These are phyloP conservation scores for Otatea glauca DNA, from an alignment of 176 grass and related monocot species.

Conservation along the genomic window DNA sequence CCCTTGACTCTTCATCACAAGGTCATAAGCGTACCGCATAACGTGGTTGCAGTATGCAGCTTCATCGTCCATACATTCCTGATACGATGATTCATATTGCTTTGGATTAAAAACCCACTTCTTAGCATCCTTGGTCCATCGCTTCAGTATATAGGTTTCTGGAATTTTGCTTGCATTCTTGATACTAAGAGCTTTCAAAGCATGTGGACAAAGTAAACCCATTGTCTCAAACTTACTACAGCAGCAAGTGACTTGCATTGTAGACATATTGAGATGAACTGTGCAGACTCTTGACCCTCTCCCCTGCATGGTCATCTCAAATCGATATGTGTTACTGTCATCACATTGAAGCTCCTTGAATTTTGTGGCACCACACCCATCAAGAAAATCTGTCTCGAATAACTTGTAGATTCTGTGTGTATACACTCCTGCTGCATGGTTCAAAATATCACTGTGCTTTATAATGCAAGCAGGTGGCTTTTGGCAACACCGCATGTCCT, in stretches of 20 bases:
- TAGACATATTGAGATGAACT: slow-evolving; percentile 58
- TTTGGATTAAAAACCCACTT: slow-evolving; percentile 68
- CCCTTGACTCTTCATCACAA: slow-evolving; percentile 76
- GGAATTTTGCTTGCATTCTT: slow-evolving; percentile 76
- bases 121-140: slow-evolving; percentile 84
- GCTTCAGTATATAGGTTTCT: slow-evolving; percentile 73
- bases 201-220: slow-evolving; percentile 81
- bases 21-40: slow-evolving; percentile 81
- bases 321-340: slow-evolving; percentile 56
- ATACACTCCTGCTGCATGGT: slow-evolving; percentile 77
- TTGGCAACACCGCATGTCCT: slow-evolving; percentile 65
- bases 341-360: slow-evolving; percentile 58
- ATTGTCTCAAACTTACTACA: slow-evolving; percentile 86
- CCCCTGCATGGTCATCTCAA: slow-evolving; percentile 83
- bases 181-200: slow-evolving; percentile 72
- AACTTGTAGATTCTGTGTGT: slow-evolving; percentile 85
- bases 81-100: slow-evolving; percentile 60
- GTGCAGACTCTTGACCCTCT: slow-evolving; percentile 65
- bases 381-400: slow-evolving; percentile 80
- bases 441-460: slow-evolving; percentile 80
- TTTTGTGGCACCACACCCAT: slow-evolving; percentile 77
- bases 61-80: slow-evolving; percentile 62
- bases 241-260: slow-evolving; percentile 60
- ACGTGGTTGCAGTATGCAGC: slow-evolving; percentile 67
- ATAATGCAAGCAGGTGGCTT: slow-evolving; percentile 65